Evolutionary conservation across 2,329 filamentous ascomycete genomes (phyloP).

Genomic region (Pseudocercospora fijiensis): DNA sequence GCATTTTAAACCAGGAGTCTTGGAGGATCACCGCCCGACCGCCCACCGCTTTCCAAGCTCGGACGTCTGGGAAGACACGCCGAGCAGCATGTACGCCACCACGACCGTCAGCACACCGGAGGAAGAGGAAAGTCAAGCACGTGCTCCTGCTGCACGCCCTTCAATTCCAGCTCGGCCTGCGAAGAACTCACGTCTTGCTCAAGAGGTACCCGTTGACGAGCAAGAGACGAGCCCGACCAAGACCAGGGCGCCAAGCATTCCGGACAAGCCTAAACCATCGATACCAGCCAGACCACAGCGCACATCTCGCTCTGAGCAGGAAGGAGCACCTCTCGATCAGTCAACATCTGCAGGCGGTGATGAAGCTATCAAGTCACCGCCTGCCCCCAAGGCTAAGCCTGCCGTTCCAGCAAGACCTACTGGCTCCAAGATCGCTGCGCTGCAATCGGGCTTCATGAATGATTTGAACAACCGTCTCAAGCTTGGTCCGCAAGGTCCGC

Average conservation of each 20-base stretch:
- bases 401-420: constrained; percentile 72
- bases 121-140: constrained; percentile 35
- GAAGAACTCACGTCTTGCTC: constrained; percentile 33
- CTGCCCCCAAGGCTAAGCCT: constrained; percentile 71
- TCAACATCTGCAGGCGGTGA: constrained; percentile 14
- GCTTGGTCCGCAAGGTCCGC: constrained; percentile 71
- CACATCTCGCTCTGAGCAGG: constrained; percentile 38
- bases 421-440: constrained; percentile 82
- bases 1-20: constrained; percentile 56
- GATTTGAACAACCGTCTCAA: constrained; percentile 88
- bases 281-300: constrained; percentile 62
- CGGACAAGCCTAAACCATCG: constrained; percentile 63
- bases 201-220: constrained; percentile 37
- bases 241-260: constrained; percentile 53
- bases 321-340: constrained; percentile 31
- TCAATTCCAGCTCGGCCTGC: constrained; percentile 35
- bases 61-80: constrained; percentile 92
- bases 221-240: constrained; percentile 48
- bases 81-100: constrained; percentile 76
- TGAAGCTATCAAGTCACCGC: constrained; percentile 35
- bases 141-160: constrained; percentile 33
- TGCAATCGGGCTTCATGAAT: constrained; percentile 89
- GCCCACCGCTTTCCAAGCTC: constrained; percentile 78
- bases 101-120: constrained; percentile 61
- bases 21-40: constrained; percentile 56